Base-by-base conservation (phyloP, 495 filamentous ascomycete genomes). In the Aspergillus saccharolyticus region DNA sequence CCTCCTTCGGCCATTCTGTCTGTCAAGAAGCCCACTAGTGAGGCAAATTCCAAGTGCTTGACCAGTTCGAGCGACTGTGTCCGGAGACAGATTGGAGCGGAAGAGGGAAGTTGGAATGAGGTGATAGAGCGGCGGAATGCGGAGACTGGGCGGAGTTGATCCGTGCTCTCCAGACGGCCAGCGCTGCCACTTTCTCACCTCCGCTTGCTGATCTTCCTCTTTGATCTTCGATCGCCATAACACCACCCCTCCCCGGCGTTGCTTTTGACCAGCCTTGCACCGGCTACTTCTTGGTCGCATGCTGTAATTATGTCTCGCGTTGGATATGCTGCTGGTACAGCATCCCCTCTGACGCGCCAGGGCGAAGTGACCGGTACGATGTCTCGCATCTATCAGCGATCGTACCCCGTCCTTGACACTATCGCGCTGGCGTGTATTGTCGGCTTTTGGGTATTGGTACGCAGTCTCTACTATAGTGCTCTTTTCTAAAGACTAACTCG, bases 361-460 rank as follows among this genome's bases (percentile, higher is more conserved):
- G 45, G 62, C 18, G 75, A 73, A 19, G 51, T 77, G 14, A 49
- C 70, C 18, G 71, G 71, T 7, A 73, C 78, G 15, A 46, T 75
- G 21, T 73, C 73, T 45, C 73, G 75, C 9, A 76, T 79, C 59
- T 78, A 67, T 62, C 73, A 74, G 84, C 85, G 82, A 67, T 89
- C 90, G 0, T 96, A 96, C 73, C 63, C 63, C 6, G 86, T 87
- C 15, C 81, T 89, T 9, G 95, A 98, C 69, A 96, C 93, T 70
- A 66, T 96, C 44, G 92, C 89, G 24, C 80, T 97, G 51, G 77
- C 78, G 2, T 63, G 89, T 25, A 78, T 98, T 17, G 60, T 88
- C 8, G 73, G 75, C 16, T 83, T 78, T 44, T 94, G 89, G 72
- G 56, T 89, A 15, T 54, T 90, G 25, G 88, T 91, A 54, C 33